phyloP scores from a whole-genome alignment of 2,329 filamentous ascomycete genomes.

The Elsinoe ampelina region DNA sequence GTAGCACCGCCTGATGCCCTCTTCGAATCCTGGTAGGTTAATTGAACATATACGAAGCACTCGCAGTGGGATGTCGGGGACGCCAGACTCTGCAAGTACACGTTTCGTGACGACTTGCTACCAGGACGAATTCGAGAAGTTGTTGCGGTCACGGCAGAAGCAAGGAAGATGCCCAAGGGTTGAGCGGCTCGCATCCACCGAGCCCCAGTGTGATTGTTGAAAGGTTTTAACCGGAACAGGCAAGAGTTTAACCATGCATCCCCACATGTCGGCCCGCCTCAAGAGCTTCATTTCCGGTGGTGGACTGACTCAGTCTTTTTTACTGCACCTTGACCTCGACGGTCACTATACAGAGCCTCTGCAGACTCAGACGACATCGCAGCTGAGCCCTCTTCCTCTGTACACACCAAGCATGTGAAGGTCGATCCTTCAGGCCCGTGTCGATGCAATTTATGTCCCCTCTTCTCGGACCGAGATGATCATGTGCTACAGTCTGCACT shows the following conservation, averaged over 20 bases:
- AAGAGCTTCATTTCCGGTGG: not conserved
- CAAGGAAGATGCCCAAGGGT: not conserved
- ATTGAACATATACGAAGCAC: too few species aligned
- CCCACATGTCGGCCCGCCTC: slow-evolving; percentile 8
- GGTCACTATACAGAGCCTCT: too few species aligned
- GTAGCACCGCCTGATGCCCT: not conserved
- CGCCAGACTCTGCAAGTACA: too few species aligned
- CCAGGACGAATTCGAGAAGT: too few species aligned
- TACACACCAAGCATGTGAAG: not conserved
- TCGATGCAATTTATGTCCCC: not conserved
- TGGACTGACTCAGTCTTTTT: not conserved
- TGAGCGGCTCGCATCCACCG: not conserved
- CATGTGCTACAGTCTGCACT: not conserved
- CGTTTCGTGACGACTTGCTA: too few species aligned
- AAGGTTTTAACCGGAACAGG: slow-evolving; percentile 6
- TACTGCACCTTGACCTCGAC: not conserved
- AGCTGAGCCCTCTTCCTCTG: not conserved
- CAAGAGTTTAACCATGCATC: slow-evolving; percentile 1
- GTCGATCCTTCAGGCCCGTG: not conserved
- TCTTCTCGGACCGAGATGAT: slow-evolving; percentile 5
- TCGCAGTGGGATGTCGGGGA: too few species aligned
- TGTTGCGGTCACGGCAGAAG: not conserved
- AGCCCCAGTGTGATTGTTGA: not conserved
- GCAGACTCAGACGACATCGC: not conserved
- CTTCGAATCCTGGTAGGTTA: not conserved